Base-by-base conservation (phyloP, 2,329 filamentous ascomycete genomes). In the Aspergillus thermomutatus region DNA sequence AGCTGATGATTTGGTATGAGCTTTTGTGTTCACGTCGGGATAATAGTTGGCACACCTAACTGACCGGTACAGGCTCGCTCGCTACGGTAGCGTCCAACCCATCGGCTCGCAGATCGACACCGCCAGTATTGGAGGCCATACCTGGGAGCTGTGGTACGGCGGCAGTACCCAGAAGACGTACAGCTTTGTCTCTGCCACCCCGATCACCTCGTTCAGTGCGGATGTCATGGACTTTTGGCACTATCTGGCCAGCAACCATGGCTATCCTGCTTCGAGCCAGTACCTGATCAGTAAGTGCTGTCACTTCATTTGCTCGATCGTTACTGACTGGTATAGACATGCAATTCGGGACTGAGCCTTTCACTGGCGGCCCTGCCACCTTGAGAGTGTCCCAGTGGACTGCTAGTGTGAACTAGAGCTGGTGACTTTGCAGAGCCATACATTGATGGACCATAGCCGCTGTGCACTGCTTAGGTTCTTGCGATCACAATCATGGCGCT, bases 1-100 rank as follows among this genome's bases (percentile, higher is more conserved):
- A 87, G 68, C 72, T 87, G 60, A 87, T 87, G 84, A 79, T 87
- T 59, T 87, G 84, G 84, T 66, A 55, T 14, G 55, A 52, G 21
- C 8, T 6, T 26, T 34, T 27, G 11, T 26, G 4, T 43, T 25
- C 25, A 25, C 3, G 17, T 45, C 27, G 1, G 26, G 27, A n/a
- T 54, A 34, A n/a, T 54, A 2, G 2, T 26, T 19, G 19, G 5
- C 6, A 17, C 17, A 3, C n/a, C 2, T n/a, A 34, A 21, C 51
- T 21, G 11, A 23, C 7, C 46, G 9, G 26, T 34, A 48, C 31
- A 65, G 63, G 63, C 73, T 85, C 34, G 79, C 73, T 4, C 79
- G 78, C 28, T 71, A 83, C 26, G 81, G 80, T 14, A 76, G 76
- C 34, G 79, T 79, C 3, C 81, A 82, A 4, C 81, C 82, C 46